Evolutionary conservation across 2,329 filamentous ascomycete species (phyloP), one percentile per base, ranked within the genome.

Genomic region (Apiospora rasikravindrae): DNA sequence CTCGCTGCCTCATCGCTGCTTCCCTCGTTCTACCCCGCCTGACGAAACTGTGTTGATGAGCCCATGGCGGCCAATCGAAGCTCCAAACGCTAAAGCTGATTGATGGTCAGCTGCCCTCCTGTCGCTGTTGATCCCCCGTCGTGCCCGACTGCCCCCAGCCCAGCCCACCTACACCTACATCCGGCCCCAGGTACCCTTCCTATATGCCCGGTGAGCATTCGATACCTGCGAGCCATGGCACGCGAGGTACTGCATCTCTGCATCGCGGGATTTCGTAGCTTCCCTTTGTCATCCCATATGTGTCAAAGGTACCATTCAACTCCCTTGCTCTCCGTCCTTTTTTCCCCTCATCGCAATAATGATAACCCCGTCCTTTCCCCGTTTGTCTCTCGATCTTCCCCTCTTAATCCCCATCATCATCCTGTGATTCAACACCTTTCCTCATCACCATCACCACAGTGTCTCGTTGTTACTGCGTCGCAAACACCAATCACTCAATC

Each of bases 321-420:
- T 51, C 49, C 57, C 29, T 64, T 40, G 57, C 33, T 13, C 57
- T 64, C 29, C 57, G 57, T 64, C 33, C 57, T 33, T 40, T 64
- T 64, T 68, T 68, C 66, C 66, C 66, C 66, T 69, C 47, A 64
- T 69, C 68, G 68, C 68, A 69, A 51, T 51, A 69, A 69, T 69
- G 68, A 69, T 69, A 69, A 69, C 68, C 68, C 68, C 47, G 26
- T 69, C 68, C 68, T 69, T 69, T 57, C 33, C 68, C 68, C 68
- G 47, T 40, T 42, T 24, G 45, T 22, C 42, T 29, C 47, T 57
- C 45, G n/a, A 57, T 40, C 47, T 57, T 44, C 68, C 68, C 68
- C 68, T 69, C 68, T 69, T 69, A 26, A 40, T 69, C 47, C 45
- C 37, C 68, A 57, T 69, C 68, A 40, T 49, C 68, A 26, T 44